Percentiles rank a stretch among this genome's conserved stretches.
These are phyloP conservation scores for Leishmania lainsoni DNA, from an alignment of 208 protist genomes.

Conservation along the genomic window DNA sequence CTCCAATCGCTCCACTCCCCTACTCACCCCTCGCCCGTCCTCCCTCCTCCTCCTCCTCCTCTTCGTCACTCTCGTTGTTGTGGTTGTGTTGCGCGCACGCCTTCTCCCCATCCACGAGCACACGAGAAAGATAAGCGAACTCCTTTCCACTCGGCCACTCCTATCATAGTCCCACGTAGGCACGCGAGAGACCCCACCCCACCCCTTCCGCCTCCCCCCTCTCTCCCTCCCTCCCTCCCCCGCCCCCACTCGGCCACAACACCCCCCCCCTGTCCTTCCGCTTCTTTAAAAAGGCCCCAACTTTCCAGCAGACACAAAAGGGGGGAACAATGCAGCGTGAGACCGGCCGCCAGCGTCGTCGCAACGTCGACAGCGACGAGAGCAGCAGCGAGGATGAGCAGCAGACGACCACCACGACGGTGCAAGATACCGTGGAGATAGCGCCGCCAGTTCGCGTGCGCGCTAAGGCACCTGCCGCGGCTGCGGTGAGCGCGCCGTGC, in stretches of 20 bases:
- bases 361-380: slow-evolving; percentile 32
- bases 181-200: too few species aligned
- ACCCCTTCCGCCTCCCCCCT: too few species aligned
- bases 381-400: slow-evolving; percentile 31
- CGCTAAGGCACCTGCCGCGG: slow-evolving; percentile 12
- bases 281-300: not conserved
- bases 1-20: not conserved
- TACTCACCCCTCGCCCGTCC: not conserved
- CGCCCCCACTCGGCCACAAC: not conserved
- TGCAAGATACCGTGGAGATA: not conserved
- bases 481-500: slow-evolving; percentile 1
- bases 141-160: not conserved
- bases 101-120: not conserved
- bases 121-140: not conserved
- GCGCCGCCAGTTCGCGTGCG: slow-evolving; percentile 9
- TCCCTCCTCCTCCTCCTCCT: not conserved
- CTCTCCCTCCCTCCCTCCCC: too few species aligned
- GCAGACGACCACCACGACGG: slow-evolving; percentile 2
- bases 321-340: slow-evolving; percentile 9
- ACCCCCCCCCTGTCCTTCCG: not conserved
- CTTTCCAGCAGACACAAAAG: not conserved
- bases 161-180: not conserved
- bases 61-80: not conserved
- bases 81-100: too few species aligned
- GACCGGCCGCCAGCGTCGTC: slow-evolving; percentile 28